Base-by-base conservation (phyloP, 2,329 filamentous ascomycete species). In the Trichoderma koningiopsis region DNA sequence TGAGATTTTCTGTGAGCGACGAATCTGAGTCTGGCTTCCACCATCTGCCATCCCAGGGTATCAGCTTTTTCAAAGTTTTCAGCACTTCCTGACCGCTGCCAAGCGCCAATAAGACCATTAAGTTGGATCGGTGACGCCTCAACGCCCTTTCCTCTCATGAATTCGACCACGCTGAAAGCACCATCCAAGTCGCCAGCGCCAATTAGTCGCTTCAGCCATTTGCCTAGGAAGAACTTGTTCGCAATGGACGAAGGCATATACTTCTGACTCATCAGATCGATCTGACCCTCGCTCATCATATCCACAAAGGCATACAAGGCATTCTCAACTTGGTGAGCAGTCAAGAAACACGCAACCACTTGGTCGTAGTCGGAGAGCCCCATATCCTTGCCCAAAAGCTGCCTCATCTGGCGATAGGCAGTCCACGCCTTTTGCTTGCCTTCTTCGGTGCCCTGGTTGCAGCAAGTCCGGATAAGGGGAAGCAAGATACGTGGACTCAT, bases 201-300 rank as follows among this genome's bases (percentile, higher is more conserved):
- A 68, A 96, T 91, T 10, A 96, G 86, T 61, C 91, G 89, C 79
- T 95, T 95, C 75, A 97, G 86, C 94, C 94, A 97, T 74, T 93
- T 94, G 40, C 91, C 92, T 73, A 94, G 91, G 79, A 97, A 92
- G 79, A 93, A 95, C 72, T 91, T 89, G 78, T 96, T 96, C 61
- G 82, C 83, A 49, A 88, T 79, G 10, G 82, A 79, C 0, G 82
- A 81, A 1, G 86, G 86, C 68, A 88, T 79, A 22, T 77, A 74
- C 62, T 79, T 79, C 69, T 79, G 77, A 69, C 81, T 81, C 63
- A 80, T 81, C 60, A 87, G 75, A 68, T 87, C 82, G 66, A 88
- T 78, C 56, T 82, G 77, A 5, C 86, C 86, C 4, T 87, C 86
- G 69, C 88, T 87, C 89, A 97, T 94, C 93, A 97, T 96, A 77